Evolutionary conservation across 2,329 filamentous ascomycete species (phyloP).

Genomic region (Colletotrichum cuscutae): DNA sequence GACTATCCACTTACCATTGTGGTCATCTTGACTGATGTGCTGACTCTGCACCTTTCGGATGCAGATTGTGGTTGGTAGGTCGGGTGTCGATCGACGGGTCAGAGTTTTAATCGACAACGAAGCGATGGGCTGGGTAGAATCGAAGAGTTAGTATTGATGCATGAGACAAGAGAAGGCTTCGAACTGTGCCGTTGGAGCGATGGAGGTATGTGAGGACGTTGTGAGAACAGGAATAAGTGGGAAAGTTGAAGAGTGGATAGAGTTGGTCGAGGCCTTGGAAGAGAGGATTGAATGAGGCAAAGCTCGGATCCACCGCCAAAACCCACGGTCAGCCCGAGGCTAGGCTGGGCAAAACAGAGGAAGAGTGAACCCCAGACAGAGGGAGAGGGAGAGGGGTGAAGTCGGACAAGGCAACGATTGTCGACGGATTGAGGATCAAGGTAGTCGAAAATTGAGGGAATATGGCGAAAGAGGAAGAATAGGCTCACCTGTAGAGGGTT

Average conservation of each 20-base stretch:
- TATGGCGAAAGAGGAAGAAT: background rate
- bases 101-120: background rate
- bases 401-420: background rate
- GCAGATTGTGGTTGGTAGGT: background rate
- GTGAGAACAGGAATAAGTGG: constrained; percentile 36
- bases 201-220: constrained; percentile 31
- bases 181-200: constrained; percentile 8
- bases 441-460: background rate
- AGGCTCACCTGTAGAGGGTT: constrained; percentile 10
- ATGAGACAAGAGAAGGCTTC: background rate
- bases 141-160: constrained; percentile 8
- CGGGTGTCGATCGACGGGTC: constrained; percentile 3
- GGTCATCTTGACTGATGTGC: constrained; percentile 53
- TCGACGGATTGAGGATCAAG: background rate
- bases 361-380: constrained; percentile 1
- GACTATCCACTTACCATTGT: constrained; percentile 57
- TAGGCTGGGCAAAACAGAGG: constrained; percentile 12
- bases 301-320: constrained; percentile 16
- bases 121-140: background rate
- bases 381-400: background rate
- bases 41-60: constrained; percentile 32
- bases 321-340: constrained; percentile 21
- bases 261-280: constrained; percentile 17
- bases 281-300: constrained; percentile 26
- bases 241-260: constrained; percentile 31